Evolutionary conservation across 164 flowering plant species (phyloP).

Genomic region (Macadamia tetraphylla): DNA sequence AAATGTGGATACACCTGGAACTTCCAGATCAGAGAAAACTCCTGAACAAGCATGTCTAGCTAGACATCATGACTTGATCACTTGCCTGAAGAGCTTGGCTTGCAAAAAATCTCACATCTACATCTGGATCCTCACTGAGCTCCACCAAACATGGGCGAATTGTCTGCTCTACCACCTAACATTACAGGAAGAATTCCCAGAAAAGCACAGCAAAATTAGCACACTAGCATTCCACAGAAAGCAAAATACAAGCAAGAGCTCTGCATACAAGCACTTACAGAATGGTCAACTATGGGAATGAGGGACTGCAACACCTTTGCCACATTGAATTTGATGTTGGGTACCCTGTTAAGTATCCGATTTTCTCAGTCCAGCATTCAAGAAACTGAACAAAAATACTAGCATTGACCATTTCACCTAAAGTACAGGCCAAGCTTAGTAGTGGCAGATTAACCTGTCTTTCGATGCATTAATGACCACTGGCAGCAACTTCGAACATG

Average conservation of each 20-base stretch:
- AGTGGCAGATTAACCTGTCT: slow-evolving; percentile 52
- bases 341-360: slow-evolving; percentile 48
- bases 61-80: slow-evolving; percentile 79
- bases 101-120: slow-evolving; percentile 84
- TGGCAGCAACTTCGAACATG: slow-evolving; percentile 76
- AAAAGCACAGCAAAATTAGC: slow-evolving; percentile 2
- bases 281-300: slow-evolving; percentile 73
- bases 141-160: slow-evolving; percentile 78
- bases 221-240: background rate
- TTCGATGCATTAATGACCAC: slow-evolving; percentile 68
- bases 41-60: slow-evolving; percentile 27
- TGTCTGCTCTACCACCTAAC: slow-evolving; percentile 79
- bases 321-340: slow-evolving; percentile 91
- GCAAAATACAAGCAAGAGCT: background rate
- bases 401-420: background rate
- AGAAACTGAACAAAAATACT: background rate
- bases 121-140: slow-evolving; percentile 90
- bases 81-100: slow-evolving; percentile 73
- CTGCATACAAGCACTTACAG: slow-evolving; percentile 42
- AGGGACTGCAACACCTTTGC: slow-evolving; percentile 95
- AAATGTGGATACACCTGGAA: slow-evolving; percentile 8
- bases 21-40: background rate
- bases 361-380: background rate
- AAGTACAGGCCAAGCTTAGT: background rate
- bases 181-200: slow-evolving; percentile 5